These are phyloP conservation scores for Citrullus mucosospermus DNA, from an alignment of 306 rosid genomes.

Conservation along the genomic window DNA sequence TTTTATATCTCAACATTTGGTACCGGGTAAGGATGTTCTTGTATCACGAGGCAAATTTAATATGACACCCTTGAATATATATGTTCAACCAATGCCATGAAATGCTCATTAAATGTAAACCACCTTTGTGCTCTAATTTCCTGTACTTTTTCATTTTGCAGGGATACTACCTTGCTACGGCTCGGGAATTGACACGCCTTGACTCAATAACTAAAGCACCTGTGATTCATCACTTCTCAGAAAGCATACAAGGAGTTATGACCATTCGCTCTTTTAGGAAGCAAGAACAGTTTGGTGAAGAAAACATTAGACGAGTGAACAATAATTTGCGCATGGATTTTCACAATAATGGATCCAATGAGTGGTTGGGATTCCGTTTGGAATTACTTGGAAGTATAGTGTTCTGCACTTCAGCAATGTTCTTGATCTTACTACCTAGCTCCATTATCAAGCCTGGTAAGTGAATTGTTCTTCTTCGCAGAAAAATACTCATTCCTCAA, in stretches of 20 bases:
- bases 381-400: constrained; percentile 57
- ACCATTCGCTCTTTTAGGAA: constrained; percentile 64
- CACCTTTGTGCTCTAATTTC: background rate
- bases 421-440: constrained; percentile 55
- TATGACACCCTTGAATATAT: background rate
- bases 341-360: constrained; percentile 64
- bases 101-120: background rate
- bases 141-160: constrained; percentile 9
- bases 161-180: constrained; percentile 65
- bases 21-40: constrained; percentile 55
- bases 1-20: constrained; percentile 73
- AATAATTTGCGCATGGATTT: constrained; percentile 57
- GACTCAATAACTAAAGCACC: constrained; percentile 65
- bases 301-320: constrained; percentile 30
- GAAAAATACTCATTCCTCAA: background rate
- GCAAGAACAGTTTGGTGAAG: constrained; percentile 32
- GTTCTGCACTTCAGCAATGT: constrained; percentile 39
- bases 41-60: background rate
- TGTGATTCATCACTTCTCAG: constrained; percentile 73
- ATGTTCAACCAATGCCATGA: background rate
- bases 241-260: constrained; percentile 47
- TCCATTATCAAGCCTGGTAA: constrained; percentile 63
- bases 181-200: constrained; percentile 69
- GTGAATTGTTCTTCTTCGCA: background rate
- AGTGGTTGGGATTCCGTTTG: constrained; percentile 63